Evolutionary conservation across 2,329 filamentous ascomycete genomes (phyloP).

Genomic region (Daldinia eschscholtzii): DNA sequence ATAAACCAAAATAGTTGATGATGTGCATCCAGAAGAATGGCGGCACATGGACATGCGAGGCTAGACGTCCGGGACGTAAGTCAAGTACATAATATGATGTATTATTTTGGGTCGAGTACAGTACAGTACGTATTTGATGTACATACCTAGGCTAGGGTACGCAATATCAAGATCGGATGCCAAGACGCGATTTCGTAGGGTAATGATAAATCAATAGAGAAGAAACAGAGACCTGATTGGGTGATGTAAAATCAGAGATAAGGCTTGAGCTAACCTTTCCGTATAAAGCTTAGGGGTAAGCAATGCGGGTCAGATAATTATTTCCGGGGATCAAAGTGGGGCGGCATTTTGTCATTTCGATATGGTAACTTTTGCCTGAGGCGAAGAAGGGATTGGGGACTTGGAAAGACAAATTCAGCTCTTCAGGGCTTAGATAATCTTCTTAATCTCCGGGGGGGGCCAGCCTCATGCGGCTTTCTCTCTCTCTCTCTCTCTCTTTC

Average conservation of each 20-base stretch:
- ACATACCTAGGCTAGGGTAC: constrained; percentile 1
- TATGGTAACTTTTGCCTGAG: constrained; percentile 9
- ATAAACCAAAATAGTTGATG: neutral
- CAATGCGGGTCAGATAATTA: constrained; percentile 19
- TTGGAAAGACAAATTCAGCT: constrained; percentile 13
- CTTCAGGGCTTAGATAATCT: too few species aligned
- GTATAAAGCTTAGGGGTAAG: constrained; percentile 12
- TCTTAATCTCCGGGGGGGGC: constrained; percentile 30
- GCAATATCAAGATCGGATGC: constrained; percentile 20
- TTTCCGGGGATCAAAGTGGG: constrained; percentile 11
- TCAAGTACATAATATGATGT: neutral
- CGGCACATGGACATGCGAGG: neutral
- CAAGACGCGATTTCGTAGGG: constrained; percentile 45
- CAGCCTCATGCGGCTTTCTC: constrained; percentile 29
- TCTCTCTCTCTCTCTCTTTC: too few species aligned
- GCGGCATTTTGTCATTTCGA: constrained; percentile 2
- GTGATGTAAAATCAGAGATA: constrained; percentile 34
- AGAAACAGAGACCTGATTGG: constrained; percentile 39
- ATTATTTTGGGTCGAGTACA: neutral
- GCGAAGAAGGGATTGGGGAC: neutral
- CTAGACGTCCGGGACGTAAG: neutral
- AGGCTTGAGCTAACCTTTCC: constrained; percentile 29
- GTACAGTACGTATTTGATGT: neutral
- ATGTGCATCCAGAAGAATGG: neutral
- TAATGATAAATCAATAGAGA: constrained; percentile 45